These are phyloP conservation scores for Hypoxylon sp. DNA, from an alignment of 2,329 filamentous ascomycete species.

Conservation along the genomic window DNA sequence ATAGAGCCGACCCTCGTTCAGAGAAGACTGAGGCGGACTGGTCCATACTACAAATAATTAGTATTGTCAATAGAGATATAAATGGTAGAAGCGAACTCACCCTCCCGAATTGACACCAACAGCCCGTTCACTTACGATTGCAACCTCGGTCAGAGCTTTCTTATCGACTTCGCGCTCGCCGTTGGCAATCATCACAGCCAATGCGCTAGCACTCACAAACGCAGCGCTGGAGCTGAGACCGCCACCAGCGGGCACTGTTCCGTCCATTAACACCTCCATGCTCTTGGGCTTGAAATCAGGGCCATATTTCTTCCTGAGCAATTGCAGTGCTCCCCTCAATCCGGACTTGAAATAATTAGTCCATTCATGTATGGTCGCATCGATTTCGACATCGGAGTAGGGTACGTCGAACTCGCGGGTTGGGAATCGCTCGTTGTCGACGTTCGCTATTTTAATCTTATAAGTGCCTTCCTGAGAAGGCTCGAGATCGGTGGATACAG, in stretches of 20 bases:
- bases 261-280: conserved; percentile 92
- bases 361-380: conserved; percentile 90
- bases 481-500: conserved; percentile 71
- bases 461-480: conserved; percentile 67
- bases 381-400: conserved; percentile 78
- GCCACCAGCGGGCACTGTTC: conserved; percentile 91
- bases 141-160: conserved; percentile 90
- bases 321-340: conserved; percentile 82
- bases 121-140: conserved; percentile 92
- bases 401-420: conserved; percentile 81
- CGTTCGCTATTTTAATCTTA: conserved; percentile 83
- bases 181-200: conserved; percentile 90
- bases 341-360: conserved; percentile 99
- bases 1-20: conserved; percentile 85
- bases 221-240: conserved; percentile 95
- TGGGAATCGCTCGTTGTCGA: conserved; percentile 82
- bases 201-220: conserved; percentile 89
- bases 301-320: conserved; percentile 78
- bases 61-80: conserved; percentile 34
- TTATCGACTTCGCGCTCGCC: conserved; percentile 85
- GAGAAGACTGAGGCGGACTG: conserved; percentile 97
- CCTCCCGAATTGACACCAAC: conserved; percentile 98
- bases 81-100: conserved; percentile 63
- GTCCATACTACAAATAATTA: conserved; percentile 79
- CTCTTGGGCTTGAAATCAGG: conserved; percentile 75